Base-by-base conservation (phyloP, 1,284 basidiomycete species). In the Clitocybe nebularis region DNA sequence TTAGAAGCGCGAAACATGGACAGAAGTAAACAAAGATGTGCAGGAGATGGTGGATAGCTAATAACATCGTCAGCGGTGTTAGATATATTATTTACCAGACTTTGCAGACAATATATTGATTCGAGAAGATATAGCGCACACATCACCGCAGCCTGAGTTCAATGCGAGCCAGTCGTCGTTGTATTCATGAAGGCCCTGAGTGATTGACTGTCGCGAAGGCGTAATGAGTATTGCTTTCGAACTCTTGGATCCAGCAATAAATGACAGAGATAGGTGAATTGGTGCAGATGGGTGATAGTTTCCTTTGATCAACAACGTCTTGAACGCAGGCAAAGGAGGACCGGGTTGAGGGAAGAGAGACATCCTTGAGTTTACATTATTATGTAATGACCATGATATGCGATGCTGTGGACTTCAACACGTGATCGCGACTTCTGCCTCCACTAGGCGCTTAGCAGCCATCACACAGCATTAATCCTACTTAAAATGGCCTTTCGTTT, bases 31-130 rank as follows among this genome's bases (percentile, higher is more conserved):
- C 69, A 64, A 21, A 86, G 63, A 54, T 87, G 83, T 5, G 71
- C 63, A 11, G 77, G 68, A 5, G 74, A 78, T 9, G 76, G 72
- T 5, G 84, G 81, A 58, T 87, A 89, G 50, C 86, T 89, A 51
- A 22, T 39, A 22, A n/a, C 30, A 26, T 39, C 44, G 40, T 41
- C 34, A 51, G 42, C 35, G n/a, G n/a, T n/a, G n/a, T n/a, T n/a
- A n/a, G n/a, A n/a, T n/a, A n/a, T n/a, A n/a, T n/a, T n/a, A n/a
- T n/a, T n/a, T n/a, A n/a, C n/a, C n/a, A n/a, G n/a, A n/a, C n/a
- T n/a, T n/a, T n/a, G 72, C 77, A 45, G 52, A 85, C 84, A 78
- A 72, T 36, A 84, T 62, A 16, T 74, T 65, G 29, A 77, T 68
- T 29, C 69, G 68, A 7, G 71, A 69, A 22, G 79, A 62, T 10